A percentile compares a stretch with the other conserved stretches of the same genome.
Evolutionary conservation across 2,329 filamentous ascomycete species (phyloP).

Genomic region (Westerdykella aurantiaca): DNA sequence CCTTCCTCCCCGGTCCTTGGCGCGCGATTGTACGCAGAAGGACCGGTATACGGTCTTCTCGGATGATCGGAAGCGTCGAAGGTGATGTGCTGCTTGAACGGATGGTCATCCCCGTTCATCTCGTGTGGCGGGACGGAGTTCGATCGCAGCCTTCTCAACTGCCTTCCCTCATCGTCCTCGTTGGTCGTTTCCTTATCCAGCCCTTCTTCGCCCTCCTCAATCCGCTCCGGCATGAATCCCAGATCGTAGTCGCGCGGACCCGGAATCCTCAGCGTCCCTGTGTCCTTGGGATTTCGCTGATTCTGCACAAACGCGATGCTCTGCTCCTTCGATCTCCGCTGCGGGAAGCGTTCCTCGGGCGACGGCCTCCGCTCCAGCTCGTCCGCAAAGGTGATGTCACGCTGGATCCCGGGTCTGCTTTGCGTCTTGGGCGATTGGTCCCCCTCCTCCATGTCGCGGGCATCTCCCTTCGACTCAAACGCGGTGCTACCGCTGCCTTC

Average conservation of each 20-base stretch:
- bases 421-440: constrained; percentile 17
- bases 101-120: constrained; percentile 36
- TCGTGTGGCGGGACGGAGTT: constrained; percentile 24
- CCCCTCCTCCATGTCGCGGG: constrained; percentile 9
- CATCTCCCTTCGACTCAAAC: not conserved
- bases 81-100: constrained; percentile 53
- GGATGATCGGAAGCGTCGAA: constrained; percentile 57
- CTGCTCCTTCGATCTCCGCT: constrained; percentile 58
- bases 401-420: constrained; percentile 22
- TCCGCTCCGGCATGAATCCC: constrained; percentile 63
- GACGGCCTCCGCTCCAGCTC: constrained; percentile 58
- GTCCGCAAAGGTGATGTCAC: constrained; percentile 63
- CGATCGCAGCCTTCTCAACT: constrained; percentile 14
- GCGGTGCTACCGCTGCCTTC: constrained; percentile 39
- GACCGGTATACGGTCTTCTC: constrained; percentile 18
- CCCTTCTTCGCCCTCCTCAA: constrained; percentile 41
- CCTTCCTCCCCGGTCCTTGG: constrained; percentile 9
- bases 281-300: constrained; percentile 68
- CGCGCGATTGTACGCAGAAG: constrained; percentile 30
- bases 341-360: constrained; percentile 49
- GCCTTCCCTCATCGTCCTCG: constrained; percentile 15
- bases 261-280: constrained; percentile 76
- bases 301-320: constrained; percentile 85
- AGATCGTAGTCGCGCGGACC: constrained; percentile 85
- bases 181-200: constrained; percentile 19